Evolutionary conservation across 2,329 filamentous ascomycete species (phyloP), one percentile per base, ranked within the genome.

Genomic region (Scortechinia acanthostroma): DNA sequence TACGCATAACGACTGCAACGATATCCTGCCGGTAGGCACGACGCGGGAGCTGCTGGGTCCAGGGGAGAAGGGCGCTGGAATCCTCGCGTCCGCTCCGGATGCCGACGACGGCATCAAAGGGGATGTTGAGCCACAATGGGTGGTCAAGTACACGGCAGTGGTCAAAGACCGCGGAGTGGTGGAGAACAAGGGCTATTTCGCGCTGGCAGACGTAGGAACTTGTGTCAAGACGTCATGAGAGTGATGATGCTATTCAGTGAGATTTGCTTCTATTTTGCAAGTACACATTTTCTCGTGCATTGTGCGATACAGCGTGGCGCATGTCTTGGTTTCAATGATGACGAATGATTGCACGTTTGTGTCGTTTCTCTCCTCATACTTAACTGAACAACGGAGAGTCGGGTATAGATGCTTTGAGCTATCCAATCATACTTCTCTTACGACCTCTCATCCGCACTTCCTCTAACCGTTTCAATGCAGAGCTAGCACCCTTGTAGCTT

Each of bases 171-270:
- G 93, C 45, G 93, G 93, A 14, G 93, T 98, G 5, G 91, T 98
- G 52, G 93, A 98, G 71, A 95, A 93, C 60, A 98, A 97, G 71
- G 93, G 93, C 4, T 97, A 96, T 64, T 96, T 96, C 70, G 91
- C 91, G 1, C 80, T 83, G 17, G 91, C 91, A 2, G 83, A 89
- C 58, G 64, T 93, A 51, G 68, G 70, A 42, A 69, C 71, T 46
- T 47, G 49, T 42, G 63, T 56, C 21, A 20, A 22, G 19, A 13
- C 22, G 6, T n/a, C n/a, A n/a, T n/a, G n/a, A n/a, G 14, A 43
- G 20, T 43, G 14, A 15, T 43, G 42, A 21, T 10, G 10, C n/a
- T 10, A 10, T 10, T 30, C n/a, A 30, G 10, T 30, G 25, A 30
- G 10, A 30, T n/a, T 10, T 30, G 25, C 10, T n/a, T n/a, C n/a